Conservation (phyloP, 257 asterid species). For the Salvia rosmarinus region DNA sequence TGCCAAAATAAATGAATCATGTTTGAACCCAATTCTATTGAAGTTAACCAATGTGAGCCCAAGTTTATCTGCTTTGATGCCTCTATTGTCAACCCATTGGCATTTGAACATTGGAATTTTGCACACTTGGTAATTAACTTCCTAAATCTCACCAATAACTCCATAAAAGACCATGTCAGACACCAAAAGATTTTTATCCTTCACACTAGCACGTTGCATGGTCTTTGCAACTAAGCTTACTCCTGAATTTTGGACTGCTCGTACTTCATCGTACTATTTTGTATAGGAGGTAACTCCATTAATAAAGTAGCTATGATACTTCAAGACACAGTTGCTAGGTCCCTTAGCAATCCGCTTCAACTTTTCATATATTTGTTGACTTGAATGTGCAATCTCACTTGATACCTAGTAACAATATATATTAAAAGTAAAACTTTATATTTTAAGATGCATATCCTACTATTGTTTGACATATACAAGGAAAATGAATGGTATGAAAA, state of each 20-base stretch:
- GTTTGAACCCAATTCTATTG: not conserved
- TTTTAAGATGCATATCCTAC: no score
- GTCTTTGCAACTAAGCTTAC: conserved; percentile 11
- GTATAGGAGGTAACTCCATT: not conserved
- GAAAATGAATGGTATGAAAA: no score
- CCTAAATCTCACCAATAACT: not conserved
- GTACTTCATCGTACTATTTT: not conserved
- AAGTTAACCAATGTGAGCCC: not conserved
- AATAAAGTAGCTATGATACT: not conserved
- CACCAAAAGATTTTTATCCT: not conserved
- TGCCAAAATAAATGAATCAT: not conserved
- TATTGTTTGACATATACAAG: no score
- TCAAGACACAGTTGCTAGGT: not conserved
- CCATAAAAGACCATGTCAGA: not conserved
- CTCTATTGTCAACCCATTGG: not conserved
- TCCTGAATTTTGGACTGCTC: not conserved
- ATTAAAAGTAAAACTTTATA: no score
- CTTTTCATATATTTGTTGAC: not conserved
- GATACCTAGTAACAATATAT: no score
- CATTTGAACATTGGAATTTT: not conserved
- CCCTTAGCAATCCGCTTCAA: not conserved
- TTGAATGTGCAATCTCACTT: no score
- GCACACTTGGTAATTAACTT: not conserved
- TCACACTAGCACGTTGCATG: not conserved
- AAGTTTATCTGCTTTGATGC: not conserved